Conservation (phyloP, 2,329 filamentous ascomycete species). For the Mycosphaerelloides madeirae region DNA sequence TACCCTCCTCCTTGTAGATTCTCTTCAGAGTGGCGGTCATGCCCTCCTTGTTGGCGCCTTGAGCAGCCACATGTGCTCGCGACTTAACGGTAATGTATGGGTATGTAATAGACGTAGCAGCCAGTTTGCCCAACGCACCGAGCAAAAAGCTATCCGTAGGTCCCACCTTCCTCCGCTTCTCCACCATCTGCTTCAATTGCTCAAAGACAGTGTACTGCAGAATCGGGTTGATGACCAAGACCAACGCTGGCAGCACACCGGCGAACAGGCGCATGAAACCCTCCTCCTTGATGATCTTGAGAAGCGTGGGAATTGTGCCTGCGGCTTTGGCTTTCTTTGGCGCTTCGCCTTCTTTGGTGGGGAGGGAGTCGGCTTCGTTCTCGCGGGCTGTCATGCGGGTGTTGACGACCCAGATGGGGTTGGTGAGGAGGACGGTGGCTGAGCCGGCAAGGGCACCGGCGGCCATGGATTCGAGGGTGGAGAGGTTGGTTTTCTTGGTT, state of each 20-base stretch:
- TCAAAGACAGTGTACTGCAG: constrained; percentile 98
- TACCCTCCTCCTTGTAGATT: constrained; percentile 87
- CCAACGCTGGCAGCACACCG: constrained; percentile 84
- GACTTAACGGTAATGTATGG: constrained; percentile 99
- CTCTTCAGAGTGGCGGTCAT: constrained; percentile 72
- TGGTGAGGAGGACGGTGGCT: constrained; percentile 91
- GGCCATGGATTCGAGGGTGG: constrained; percentile 88
- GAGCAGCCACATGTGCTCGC: constrained; percentile 85
- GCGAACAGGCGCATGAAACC: constrained; percentile 81
- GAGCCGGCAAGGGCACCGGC: constrained; percentile 90
- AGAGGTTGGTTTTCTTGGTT: constrained; percentile 72
- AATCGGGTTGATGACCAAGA: constrained; percentile 96
- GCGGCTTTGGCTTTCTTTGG: constrained; percentile 52
- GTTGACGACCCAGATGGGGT: constrained; percentile 99
- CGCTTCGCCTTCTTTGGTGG: constrained; percentile 36
- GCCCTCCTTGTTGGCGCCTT: constrained; percentile 70
- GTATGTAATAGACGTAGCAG: constrained; percentile 91
- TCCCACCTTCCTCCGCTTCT: constrained; percentile 71
- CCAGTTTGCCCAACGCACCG: constrained; percentile 87
- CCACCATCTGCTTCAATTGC: constrained; percentile 88
- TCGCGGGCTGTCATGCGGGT: constrained; percentile 93
- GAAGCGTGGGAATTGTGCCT: constrained; percentile 74
- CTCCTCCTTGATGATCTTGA: constrained; percentile 76
- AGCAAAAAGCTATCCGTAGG: constrained; percentile 85
- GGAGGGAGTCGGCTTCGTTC: constrained; percentile 45